These are phyloP conservation scores for Mallotus repandus DNA, from an alignment of 441 rosid species.

Conservation along the genomic window DNA sequence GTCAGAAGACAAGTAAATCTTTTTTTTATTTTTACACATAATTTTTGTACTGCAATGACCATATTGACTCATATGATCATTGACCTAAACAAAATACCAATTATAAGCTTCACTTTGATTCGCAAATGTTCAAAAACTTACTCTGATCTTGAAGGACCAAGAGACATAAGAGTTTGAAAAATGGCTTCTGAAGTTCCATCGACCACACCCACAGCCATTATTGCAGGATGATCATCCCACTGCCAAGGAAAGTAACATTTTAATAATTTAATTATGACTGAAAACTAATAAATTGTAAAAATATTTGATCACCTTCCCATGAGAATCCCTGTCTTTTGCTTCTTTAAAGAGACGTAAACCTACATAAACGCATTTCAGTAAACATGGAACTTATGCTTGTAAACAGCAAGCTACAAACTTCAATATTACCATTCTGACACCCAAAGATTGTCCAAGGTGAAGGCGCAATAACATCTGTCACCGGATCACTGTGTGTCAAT, in stretches of 20 bases:
- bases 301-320: conserved; percentile 57
- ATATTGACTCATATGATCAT: not conserved
- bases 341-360: conserved; percentile 94
- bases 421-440: conserved; percentile 77
- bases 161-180: conserved; percentile 93
- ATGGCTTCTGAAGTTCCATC: conserved; percentile 95
- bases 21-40: not conserved
- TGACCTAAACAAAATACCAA: not conserved
- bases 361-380: conserved; percentile 32
- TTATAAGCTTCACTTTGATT: not conserved
- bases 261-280: conserved; percentile 12
- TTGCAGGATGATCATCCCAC: conserved; percentile 99
- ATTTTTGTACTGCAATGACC: not conserved
- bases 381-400: conserved; percentile 21
- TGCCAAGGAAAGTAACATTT: conserved; percentile 27
- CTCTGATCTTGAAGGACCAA: conserved; percentile 96
- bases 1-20: not conserved
- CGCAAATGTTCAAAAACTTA: conserved; percentile 34
- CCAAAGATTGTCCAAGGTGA: conserved; percentile 96
- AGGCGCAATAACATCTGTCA: conserved; percentile 92
- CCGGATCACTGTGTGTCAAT: conserved; percentile 50
- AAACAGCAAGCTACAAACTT: conserved; percentile 12
- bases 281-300: conserved; percentile 15
- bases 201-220: conserved; percentile 97
- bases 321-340: conserved; percentile 80